Percentiles rank a stretch among this genome's conserved stretches.
Conservation (phyloP, 192 early-diverging fungal genomes). For the Backusella circina region DNA sequence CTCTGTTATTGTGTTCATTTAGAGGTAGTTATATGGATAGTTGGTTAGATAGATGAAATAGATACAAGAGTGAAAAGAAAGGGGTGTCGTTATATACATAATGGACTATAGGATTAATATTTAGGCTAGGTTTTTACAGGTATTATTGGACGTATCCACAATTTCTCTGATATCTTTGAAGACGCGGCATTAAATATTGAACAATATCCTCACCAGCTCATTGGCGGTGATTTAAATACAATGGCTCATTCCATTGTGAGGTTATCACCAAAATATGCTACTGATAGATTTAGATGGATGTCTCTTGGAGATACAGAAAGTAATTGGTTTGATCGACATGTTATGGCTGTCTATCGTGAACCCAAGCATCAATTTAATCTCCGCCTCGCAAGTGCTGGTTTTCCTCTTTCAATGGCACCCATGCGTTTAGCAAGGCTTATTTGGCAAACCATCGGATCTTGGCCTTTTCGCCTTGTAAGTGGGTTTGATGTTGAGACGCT, state of each 20-base stretch:
- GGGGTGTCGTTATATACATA: background rate
- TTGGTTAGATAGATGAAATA: background rate
- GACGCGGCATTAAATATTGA: conserved; percentile 44
- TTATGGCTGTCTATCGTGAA: conserved; percentile 30
- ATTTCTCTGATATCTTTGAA: conserved; percentile 65
- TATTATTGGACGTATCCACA: conserved; percentile 62
- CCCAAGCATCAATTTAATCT: background rate
- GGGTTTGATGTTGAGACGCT: conserved; percentile 45
- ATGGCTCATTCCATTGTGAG: conserved; percentile 75
- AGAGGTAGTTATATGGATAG: conserved; percentile 38
- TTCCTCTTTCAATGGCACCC: background rate
- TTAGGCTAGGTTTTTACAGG: conserved; percentile 59
- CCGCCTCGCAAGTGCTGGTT: background rate
- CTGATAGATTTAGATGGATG: conserved; percentile 62
- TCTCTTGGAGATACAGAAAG: conserved; percentile 63
- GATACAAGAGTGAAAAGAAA: background rate
- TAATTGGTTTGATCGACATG: conserved; percentile 65
- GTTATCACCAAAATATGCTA: conserved; percentile 57
- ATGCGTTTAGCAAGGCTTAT: background rate
- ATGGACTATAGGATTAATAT: background rate
- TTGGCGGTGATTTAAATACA: conserved; percentile 78
- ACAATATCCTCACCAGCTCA: conserved; percentile 59
- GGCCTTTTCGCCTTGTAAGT: background rate
- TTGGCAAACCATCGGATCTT: background rate
- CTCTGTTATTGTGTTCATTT: conserved; percentile 74